Percentiles rank a stretch among this genome's conserved stretches.
phyloP scores from a whole-genome alignment of 352 stramenopile species.

The Chrysophaeum taylorii region DNA sequence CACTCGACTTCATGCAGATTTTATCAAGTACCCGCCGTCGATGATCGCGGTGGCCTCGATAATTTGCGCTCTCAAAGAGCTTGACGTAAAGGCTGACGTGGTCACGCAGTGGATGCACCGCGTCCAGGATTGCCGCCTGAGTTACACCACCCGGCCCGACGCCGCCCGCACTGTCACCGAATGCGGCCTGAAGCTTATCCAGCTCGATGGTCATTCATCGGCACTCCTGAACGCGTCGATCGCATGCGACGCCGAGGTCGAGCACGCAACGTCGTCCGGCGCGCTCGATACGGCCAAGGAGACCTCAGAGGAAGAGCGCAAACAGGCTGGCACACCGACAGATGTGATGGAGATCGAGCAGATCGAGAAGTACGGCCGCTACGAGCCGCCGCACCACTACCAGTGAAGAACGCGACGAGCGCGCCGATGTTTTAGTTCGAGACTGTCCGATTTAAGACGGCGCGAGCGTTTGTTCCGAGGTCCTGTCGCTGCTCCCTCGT shows the following conservation, averaged over 20 bases:
- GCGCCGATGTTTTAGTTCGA: too few species aligned
- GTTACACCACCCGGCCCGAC: not conserved
- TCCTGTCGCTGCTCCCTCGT: too few species aligned
- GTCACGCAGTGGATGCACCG: not conserved
- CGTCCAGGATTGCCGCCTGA: not conserved
- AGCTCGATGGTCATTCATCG: not conserved
- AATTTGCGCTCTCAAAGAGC: constrained; percentile 7
- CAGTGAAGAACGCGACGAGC: too few species aligned
- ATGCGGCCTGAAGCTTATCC: constrained; percentile 9
- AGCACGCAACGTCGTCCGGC: too few species aligned
- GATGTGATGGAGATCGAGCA: too few species aligned
- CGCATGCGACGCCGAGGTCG: constrained; percentile 1
- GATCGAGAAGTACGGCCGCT: too few species aligned
- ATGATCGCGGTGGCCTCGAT: constrained; percentile 9
- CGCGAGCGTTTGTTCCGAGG: too few species aligned
- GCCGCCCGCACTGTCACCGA: not conserved
- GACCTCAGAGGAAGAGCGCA: too few species aligned
- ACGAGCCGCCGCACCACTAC: too few species aligned
- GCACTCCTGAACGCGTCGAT: not conserved
- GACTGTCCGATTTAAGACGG: too few species aligned
- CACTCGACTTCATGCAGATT: not conserved
- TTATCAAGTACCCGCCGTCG: constrained; percentile 4
- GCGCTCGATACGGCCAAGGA: too few species aligned
- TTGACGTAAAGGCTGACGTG: not conserved
- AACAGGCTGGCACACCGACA: too few species aligned